Conservation (phyloP, 2,329 filamentous ascomycete genomes). For the Stemphylium beticola region DNA sequence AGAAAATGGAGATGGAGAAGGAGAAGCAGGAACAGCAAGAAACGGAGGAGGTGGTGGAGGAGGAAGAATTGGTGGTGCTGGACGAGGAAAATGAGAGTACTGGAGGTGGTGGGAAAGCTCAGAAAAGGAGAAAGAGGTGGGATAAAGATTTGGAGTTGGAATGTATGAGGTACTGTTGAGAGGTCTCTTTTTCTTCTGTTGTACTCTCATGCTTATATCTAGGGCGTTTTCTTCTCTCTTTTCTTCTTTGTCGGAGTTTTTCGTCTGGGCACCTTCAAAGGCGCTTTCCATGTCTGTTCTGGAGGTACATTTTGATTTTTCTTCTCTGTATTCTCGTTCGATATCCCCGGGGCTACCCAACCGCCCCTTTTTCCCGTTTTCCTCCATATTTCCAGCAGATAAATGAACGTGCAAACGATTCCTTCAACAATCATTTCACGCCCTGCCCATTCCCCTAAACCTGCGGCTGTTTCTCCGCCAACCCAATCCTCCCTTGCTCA, state of each 20-base stretch:
- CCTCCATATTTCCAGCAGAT: not conserved
- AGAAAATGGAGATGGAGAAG: constrained; percentile 10
- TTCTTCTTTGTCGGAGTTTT: not conserved
- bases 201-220: not conserved
- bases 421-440: too few species aligned
- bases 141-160: not conserved
- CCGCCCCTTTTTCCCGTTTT: not conserved
- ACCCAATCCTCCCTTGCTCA: constrained; percentile 64
- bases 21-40: not conserved
- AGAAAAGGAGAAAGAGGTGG: constrained; percentile 1
- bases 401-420: too few species aligned
- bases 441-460: constrained; percentile 9
- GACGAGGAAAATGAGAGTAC: not conserved
- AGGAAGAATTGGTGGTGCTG: too few species aligned
- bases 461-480: constrained; percentile 42
- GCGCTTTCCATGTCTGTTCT: not conserved
- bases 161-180: constrained; percentile 7
- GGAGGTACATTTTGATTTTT: not conserved
- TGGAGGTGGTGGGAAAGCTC: not conserved
- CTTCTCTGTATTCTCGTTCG: not conserved
- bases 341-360: too few species aligned
- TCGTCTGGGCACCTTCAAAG: not conserved
- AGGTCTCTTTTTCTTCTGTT: not conserved
- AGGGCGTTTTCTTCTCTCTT: not conserved
- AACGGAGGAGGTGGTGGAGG: not conserved